Conservation (phyloP, 169 alveolate species). For the Plasmodium gallinaceum region DNA sequence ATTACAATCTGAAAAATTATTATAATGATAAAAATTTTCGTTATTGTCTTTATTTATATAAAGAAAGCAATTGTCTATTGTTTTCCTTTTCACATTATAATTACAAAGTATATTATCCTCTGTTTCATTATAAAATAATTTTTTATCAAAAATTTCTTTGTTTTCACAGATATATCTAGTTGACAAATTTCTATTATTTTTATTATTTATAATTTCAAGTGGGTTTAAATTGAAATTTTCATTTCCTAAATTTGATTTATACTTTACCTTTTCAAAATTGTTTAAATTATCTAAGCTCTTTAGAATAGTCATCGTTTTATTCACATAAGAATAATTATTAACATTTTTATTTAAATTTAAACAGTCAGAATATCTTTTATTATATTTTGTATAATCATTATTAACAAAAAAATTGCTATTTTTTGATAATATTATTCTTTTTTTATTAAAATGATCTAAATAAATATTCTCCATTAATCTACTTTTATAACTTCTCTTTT, state of each 20-base stretch:
- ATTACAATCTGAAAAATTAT: no score
- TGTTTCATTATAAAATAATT: neutral
- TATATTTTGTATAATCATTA: neutral
- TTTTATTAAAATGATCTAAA: slow-evolving; percentile 22
- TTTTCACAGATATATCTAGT: neutral
- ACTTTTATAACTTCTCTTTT: slow-evolving; percentile 46
- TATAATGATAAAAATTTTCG: no score
- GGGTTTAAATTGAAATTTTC: neutral
- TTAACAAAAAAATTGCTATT: neutral
- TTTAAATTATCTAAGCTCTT: neutral
- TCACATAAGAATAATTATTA: neutral
- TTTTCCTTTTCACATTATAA: slow-evolving; percentile 24
- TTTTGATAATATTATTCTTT: slow-evolving; percentile 30
- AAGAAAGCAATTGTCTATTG: slow-evolving; percentile 38
- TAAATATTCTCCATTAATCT: slow-evolving; percentile 45
- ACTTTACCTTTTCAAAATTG: neutral
- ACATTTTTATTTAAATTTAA: slow-evolving; percentile 4
- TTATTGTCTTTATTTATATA: slow-evolving; percentile 10
- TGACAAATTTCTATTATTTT: neutral
- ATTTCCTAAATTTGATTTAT: neutral
- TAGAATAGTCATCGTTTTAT: neutral
- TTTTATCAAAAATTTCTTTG: neutral
- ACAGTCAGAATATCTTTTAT: slow-evolving; percentile 23
- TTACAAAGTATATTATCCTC: slow-evolving; percentile 4
- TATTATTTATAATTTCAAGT: neutral